Conservation (phyloP, 805 yeast species). For the Pichia heedii region DNA sequence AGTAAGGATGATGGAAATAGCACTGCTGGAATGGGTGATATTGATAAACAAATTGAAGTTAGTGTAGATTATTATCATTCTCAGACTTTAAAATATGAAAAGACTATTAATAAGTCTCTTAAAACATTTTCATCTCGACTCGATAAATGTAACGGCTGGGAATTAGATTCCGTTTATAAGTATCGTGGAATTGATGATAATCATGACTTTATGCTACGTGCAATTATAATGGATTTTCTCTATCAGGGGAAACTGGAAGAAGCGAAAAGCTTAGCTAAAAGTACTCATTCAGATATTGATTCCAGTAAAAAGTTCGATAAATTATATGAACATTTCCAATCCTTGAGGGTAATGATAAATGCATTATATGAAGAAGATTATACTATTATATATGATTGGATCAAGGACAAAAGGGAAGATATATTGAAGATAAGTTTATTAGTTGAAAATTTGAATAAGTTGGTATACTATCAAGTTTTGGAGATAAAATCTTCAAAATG, state of each 20-base stretch:
- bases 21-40: not conserved
- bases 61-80: not conserved
- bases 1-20: not conserved
- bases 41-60: not conserved
- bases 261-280: not conserved
- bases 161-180: constrained; percentile 6
- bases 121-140: constrained; percentile 17
- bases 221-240: constrained; percentile 26
- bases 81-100: constrained; percentile 9
- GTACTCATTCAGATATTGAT: no score
- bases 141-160: constrained; percentile 5
- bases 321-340: constrained; percentile 1
- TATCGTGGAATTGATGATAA: constrained; percentile 3
- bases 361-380: constrained; percentile 1
- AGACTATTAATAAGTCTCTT: constrained; percentile 13
- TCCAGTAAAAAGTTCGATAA: not conserved
- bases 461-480: constrained; percentile 1
- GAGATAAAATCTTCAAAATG: not conserved
- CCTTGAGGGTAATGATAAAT: not conserved
- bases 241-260: constrained; percentile 25
- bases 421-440: not conserved
- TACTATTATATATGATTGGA: constrained; percentile 1
- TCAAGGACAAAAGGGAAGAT: not conserved
- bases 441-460: not conserved
- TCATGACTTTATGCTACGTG: constrained; percentile 12